Conservation (phyloP, 148 eudicot genomes). For the Fagopyrum homotropicum region DNA sequence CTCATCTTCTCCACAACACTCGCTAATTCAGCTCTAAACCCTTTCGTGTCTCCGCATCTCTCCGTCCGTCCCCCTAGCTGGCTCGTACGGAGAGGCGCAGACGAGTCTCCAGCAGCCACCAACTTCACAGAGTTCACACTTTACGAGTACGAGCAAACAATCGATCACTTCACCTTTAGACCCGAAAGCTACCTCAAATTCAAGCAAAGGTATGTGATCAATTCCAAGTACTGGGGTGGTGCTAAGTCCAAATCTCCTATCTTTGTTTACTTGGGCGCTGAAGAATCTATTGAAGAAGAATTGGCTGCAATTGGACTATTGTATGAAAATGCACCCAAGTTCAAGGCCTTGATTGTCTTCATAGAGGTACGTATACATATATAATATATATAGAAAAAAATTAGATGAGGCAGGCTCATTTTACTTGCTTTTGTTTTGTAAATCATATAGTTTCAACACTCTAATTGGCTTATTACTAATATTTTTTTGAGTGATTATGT, state of each 20-base stretch:
- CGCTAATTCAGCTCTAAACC: not conserved
- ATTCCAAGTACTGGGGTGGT: conserved; percentile 56
- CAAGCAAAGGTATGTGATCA: conserved; percentile 56
- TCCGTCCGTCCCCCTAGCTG: not conserved
- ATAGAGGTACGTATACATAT: too few species aligned
- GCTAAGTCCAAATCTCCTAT: conserved; percentile 45
- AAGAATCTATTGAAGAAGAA: conserved; percentile 75
- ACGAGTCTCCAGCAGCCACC: not conserved
- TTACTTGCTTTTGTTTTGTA: too few species aligned
- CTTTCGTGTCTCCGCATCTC: not conserved
- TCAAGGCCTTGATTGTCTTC: conserved; percentile 67
- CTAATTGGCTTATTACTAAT: too few species aligned
- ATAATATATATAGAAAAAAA: too few species aligned
- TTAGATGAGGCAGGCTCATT: too few species aligned
- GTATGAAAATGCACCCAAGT: conserved; percentile 70
- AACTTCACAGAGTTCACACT: not conserved
- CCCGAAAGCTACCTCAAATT: conserved; percentile 35
- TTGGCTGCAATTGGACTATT: conserved; percentile 63
- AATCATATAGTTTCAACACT: too few species aligned
- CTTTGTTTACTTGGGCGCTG: conserved; percentile 79
- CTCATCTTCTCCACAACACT: not conserved
- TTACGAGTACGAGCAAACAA: conserved; percentile 30
- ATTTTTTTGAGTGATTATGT: too few species aligned
- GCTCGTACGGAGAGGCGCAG: not conserved
- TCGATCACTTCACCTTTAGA: conserved; percentile 70